Percentiles rank a stretch among this genome's conserved stretches.
These are phyloP conservation scores for Triticum monococcum DNA, from an alignment of 176 grass and related monocot species.

Conservation along the genomic window DNA sequence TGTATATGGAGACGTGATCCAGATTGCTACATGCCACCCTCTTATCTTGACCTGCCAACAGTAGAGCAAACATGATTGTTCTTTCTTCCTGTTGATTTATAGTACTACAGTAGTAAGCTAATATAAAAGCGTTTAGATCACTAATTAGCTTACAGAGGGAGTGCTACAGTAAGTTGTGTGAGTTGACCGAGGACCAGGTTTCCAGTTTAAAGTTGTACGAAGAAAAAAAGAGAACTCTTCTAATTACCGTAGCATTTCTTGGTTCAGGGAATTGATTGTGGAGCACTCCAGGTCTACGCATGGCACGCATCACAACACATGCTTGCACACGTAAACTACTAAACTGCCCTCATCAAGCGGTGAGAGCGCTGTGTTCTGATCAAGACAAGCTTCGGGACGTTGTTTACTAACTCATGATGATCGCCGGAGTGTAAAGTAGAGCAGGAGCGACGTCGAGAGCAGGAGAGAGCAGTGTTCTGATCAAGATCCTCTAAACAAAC, in stretches of 20 bases:
- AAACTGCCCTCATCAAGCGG: too few species aligned
- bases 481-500: not conserved
- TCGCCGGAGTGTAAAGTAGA: not conserved
- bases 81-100: not conserved
- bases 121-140: too few species aligned
- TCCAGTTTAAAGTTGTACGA: too few species aligned
- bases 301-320: not conserved
- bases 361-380: too few species aligned
- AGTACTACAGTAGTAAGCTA: not conserved
- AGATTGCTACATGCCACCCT: not conserved
- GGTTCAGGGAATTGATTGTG: constrained; percentile 4
- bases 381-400: not conserved
- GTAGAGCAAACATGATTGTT: not conserved
- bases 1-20: not conserved
- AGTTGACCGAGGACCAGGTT: not conserved
- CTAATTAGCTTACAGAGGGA: too few species aligned
- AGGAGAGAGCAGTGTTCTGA: too few species aligned
- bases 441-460: too few species aligned
- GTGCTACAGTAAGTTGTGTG: too few species aligned
- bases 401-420: not conserved
- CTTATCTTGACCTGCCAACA: not conserved
- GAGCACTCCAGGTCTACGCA: not conserved
- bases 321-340: too few species aligned
- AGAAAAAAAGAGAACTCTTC: too few species aligned
- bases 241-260: not conserved